Evolutionary conservation across 305 asterid genomes (phyloP).

Genomic region (Euphrasia arctica): DNA sequence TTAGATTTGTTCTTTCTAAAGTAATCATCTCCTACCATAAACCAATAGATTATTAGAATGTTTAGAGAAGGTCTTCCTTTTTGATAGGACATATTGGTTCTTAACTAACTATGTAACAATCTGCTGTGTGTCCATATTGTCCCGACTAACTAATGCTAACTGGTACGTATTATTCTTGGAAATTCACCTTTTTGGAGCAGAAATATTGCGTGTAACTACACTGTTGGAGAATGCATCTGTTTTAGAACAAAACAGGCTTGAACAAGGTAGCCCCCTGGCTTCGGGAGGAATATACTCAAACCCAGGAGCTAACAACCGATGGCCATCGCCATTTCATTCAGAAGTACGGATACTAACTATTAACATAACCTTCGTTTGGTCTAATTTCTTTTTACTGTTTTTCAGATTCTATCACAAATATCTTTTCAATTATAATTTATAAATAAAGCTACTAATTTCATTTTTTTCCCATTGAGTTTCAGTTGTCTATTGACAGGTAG

Average conservation of each 20-base stretch:
- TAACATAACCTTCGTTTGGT: constrained; percentile 84
- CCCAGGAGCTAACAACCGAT: constrained; percentile 99
- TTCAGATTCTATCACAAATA: constrained; percentile 47
- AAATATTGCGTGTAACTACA: constrained; percentile 87
- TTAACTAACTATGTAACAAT: constrained; percentile 61
- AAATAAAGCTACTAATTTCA: constrained; percentile 39
- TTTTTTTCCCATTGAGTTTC: constrained; percentile 32
- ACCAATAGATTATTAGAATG: not conserved
- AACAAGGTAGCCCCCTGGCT: constrained; percentile 99
- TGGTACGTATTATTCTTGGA: constrained; percentile 99
- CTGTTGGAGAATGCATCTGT: constrained; percentile 99
- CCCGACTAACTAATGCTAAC: constrained; percentile 95
- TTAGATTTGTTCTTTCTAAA: not conserved
- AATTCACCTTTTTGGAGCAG: constrained; percentile 99
- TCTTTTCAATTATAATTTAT: constrained; percentile 31
- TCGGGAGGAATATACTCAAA: constrained; percentile 95
- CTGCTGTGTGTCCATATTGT: constrained; percentile 73
- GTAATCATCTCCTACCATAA: not conserved
- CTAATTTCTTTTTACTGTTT: constrained; percentile 53
- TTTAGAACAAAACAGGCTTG: constrained; percentile 99
- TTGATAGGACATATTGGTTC: constrained; percentile 5
- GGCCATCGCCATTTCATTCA: constrained; percentile 98
- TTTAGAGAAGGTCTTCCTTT: not conserved
- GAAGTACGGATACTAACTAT: constrained; percentile 99
- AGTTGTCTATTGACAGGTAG: constrained; percentile 45